Conservation (phyloP, 169 alveolate species). For the Plasmodium chabaudi region DNA sequence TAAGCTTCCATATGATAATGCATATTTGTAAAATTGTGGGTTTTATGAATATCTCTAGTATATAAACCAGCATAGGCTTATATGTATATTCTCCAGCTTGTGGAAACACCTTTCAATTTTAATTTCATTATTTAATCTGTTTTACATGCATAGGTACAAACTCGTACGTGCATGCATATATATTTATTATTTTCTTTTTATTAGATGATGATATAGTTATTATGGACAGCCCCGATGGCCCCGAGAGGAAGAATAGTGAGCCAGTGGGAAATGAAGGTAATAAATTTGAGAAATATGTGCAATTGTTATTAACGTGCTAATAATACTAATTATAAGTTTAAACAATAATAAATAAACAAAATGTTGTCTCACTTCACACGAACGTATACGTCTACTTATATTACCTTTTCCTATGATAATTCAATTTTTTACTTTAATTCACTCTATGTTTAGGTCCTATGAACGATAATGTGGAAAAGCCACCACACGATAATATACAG, state of each 20-base stretch:
- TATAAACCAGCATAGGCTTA: too few relatives aligned
- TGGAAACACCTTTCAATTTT: too few relatives aligned
- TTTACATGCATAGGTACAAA: not conserved
- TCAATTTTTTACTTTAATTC: too few relatives aligned
- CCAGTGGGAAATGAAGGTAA: slow-evolving; percentile 21
- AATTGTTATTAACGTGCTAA: not conserved
- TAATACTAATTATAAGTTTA: not conserved
- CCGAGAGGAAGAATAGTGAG: slow-evolving; percentile 1
- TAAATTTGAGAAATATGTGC: not conserved
- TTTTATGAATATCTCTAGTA: too few relatives aligned
- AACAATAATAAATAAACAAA: too few relatives aligned
- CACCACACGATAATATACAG: too few relatives aligned
- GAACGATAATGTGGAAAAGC: too few relatives aligned
- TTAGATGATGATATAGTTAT: slow-evolving; percentile 55
- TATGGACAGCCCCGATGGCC: slow-evolving; percentile 15
- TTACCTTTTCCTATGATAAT: too few relatives aligned
- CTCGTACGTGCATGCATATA: not conserved
- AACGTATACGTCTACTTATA: too few relatives aligned
- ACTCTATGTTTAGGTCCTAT: too few relatives aligned
- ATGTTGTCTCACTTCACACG: too few relatives aligned
- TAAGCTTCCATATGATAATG: slow-evolving; percentile 3
- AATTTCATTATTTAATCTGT: not conserved
- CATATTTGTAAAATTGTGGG: not conserved
- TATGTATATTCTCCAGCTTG: too few relatives aligned
- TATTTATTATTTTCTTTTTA: slow-evolving; percentile 9